Evolutionary conservation across 495 filamentous ascomycete species (phyloP).

Genomic region (Schizothecium vesticola): DNA sequence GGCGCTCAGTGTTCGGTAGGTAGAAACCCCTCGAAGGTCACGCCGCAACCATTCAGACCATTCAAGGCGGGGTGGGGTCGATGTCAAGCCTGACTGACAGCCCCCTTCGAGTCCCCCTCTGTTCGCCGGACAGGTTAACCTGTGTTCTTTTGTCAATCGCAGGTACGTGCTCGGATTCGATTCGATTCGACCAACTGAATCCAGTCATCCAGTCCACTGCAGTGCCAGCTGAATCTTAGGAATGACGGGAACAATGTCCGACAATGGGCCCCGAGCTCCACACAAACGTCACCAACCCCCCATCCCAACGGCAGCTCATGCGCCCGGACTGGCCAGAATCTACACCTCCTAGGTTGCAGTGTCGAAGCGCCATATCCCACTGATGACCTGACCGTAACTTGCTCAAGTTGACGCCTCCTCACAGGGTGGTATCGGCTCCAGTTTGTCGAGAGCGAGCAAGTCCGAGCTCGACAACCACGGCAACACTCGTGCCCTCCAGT

Average conservation of each 20-base stretch:
- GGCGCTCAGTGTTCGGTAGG: neutral
- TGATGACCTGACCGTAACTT: neutral
- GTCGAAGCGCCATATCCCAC: neutral
- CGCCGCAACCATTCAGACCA: neutral
- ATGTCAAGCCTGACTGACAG: neutral
- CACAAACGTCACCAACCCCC: neutral
- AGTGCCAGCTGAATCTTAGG: neutral
- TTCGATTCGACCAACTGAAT: neutral
- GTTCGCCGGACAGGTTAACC: too few relatives aligned
- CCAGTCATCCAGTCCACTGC: neutral
- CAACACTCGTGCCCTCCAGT: neutral
- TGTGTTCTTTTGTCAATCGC: too few relatives aligned
- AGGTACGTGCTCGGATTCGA: neutral
- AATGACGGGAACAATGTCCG: neutral
- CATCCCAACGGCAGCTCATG: neutral
- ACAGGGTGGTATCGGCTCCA: neutral
- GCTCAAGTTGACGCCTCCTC: neutral
- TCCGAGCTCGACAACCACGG: neutral
- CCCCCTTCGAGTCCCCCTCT: too few relatives aligned
- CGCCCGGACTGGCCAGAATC: neutral
- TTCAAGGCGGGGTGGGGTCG: neutral
- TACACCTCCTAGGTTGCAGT: neutral
- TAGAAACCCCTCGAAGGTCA: neutral
- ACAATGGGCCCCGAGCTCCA: neutral
- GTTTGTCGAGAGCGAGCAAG: neutral